phyloP scores from a whole-genome alignment of 2,329 filamentous ascomycete genomes.

The Exserohilum turcica region DNA sequence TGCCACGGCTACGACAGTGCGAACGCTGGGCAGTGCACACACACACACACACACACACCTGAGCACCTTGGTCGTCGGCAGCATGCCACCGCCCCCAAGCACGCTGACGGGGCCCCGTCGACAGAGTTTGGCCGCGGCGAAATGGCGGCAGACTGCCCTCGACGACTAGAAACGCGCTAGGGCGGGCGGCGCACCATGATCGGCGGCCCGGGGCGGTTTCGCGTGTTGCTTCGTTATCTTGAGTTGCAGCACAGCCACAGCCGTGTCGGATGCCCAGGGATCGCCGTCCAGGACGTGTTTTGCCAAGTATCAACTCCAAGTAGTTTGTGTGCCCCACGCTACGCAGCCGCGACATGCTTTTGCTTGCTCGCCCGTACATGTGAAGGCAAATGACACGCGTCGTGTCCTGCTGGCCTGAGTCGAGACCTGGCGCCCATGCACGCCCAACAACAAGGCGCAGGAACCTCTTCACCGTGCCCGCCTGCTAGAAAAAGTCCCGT shows the following conservation, averaged over 20 bases:
- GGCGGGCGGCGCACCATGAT: slow-evolving; percentile 19
- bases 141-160: not conserved
- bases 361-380: not conserved
- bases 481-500: not conserved
- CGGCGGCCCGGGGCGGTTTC: slow-evolving; percentile 7
- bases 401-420: not conserved
- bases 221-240: slow-evolving; percentile 33
- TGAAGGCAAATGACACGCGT: not conserved
- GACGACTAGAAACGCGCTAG: slow-evolving; percentile 8
- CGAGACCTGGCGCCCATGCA: not conserved
- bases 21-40: slow-evolving; percentile 25
- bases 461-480: slow-evolving; percentile 5
- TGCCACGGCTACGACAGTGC: slow-evolving; percentile 31
- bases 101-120: slow-evolving; percentile 2
- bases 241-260: slow-evolving; percentile 33
- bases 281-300: slow-evolving; percentile 16
- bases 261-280: slow-evolving; percentile 14
- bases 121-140: slow-evolving; percentile 2
- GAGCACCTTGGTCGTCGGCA: slow-evolving; percentile 8
- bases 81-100: not conserved
- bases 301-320: slow-evolving; percentile 11
- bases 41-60: slow-evolving; percentile 16
- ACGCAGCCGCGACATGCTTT: slow-evolving; percentile 11
- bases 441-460: slow-evolving; percentile 7
- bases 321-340: slow-evolving; percentile 12